Evolutionary conservation across 1,284 basidiomycete genomes (phyloP), one percentile per base, ranked within the genome.

Genomic region (Fomitopsis betulina): DNA sequence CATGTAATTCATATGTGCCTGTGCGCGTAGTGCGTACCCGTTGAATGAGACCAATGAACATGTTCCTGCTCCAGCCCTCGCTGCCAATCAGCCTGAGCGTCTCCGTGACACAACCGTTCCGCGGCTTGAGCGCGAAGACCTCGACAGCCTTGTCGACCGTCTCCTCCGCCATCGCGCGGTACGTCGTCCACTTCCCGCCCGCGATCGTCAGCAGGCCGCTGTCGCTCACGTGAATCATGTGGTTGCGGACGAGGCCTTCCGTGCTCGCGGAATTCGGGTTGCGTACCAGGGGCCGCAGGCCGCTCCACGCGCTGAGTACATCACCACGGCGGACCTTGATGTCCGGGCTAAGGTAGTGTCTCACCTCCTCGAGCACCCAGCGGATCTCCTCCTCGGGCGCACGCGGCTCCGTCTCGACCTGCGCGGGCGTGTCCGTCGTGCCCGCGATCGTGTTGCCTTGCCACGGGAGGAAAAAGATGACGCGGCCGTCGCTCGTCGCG

Each of bases 401-500:
- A 10, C 83, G 78, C 4, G 96, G 96, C 67, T 96, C 88, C 53
- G 86, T 81, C 56, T 85, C 82, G 58, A 98, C 91, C 3, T 75
- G 74, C 0, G 91, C 86, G 0, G 93, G 90, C 0, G 91, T 84
- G 73, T 99, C 96, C 21, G 96, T 99, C 6, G 96, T 98, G 27
- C 96, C 96, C 3, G 96, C 96, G 62, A 99, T 96, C 52, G 95
- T 96, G 75, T 93, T 94, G 23, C 96, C 96, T 76, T 98, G 91
- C 96, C 96, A 99, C 0, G 96, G 96, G 21, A 99, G 83, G 85
- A 98, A 98, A 83, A 98, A 99, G 70, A 98, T 96, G 60, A 99
- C 96, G 49, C 96, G 89, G 0, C 96, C 96, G 67, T 99, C 96
- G 0, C 92, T 95, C 8, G 96, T 98, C 10, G 93, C 82, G 0